phyloP scores from a whole-genome alignment of 2,329 filamentous ascomycete species.

The Dactylellina drechsleri region DNA sequence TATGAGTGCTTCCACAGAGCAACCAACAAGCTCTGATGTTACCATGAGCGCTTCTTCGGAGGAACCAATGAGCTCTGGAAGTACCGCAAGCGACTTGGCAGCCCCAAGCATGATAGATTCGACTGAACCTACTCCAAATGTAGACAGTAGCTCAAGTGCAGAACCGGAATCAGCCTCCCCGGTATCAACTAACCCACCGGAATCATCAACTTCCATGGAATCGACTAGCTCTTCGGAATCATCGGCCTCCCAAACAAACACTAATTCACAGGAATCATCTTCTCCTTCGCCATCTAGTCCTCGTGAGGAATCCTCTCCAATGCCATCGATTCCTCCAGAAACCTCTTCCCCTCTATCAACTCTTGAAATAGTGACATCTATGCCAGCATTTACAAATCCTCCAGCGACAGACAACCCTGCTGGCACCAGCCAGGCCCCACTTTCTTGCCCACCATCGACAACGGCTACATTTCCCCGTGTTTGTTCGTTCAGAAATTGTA shows the following conservation, averaged over 20 bases:
- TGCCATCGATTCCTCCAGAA: too few species aligned
- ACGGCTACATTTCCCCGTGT: neutral
- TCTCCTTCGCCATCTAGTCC: too few species aligned
- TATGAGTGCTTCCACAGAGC: neutral
- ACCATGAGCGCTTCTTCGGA: neutral
- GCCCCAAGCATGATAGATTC: too few species aligned
- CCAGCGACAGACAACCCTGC: neutral
- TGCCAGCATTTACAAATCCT: too few species aligned
- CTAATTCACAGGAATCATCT: neutral
- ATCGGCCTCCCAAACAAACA: neutral
- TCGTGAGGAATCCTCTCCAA: too few species aligned
- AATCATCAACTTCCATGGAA: neutral
- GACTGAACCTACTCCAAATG: too few species aligned
- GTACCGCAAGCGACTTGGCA: too few species aligned
- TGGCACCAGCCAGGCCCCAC: neutral
- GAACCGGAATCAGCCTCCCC: neutral
- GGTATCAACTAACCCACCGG: neutral
- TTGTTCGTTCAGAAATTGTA: neutral
- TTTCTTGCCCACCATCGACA: conserved; percentile 13
- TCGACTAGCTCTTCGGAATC: neutral
- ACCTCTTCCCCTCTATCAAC: too few species aligned
- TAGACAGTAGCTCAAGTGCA: too few species aligned
- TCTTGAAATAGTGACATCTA: too few species aligned
- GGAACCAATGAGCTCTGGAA: neutral
- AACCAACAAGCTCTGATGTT: neutral